Percentiles rank a stretch among this genome's conserved stretches.
phyloP scores from a whole-genome alignment of 1,284 basidiomycete genomes.

The Neolentinus lepideus region DNA sequence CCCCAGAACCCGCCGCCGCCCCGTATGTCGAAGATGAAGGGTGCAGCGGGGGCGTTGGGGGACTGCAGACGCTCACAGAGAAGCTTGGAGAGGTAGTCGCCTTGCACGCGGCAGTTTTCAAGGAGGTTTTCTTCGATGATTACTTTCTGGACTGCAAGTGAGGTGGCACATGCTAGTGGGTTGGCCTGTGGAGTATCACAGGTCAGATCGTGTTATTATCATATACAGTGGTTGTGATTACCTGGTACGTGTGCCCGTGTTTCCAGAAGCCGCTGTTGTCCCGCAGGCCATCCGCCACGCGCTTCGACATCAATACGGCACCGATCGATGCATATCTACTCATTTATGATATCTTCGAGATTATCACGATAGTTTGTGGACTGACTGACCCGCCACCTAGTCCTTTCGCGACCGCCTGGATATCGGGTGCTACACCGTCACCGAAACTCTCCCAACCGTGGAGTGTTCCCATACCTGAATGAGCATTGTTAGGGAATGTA shows the following conservation, averaged over 20 bases:
- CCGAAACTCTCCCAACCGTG: conserved; percentile 84
- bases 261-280: conserved; percentile 65
- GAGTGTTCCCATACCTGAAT: conserved; percentile 70
- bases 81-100: conserved; percentile 52
- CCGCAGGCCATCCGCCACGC: conserved; percentile 62
- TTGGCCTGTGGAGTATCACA: conserved; percentile 51
- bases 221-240: conserved; percentile 14
- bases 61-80: conserved; percentile 46
- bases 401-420: conserved; percentile 83
- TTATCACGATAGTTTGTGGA: background rate
- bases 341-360: conserved; percentile 1
- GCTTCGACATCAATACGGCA: conserved; percentile 68
- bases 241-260: conserved; percentile 86
- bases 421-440: conserved; percentile 69
- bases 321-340: conserved; percentile 77
- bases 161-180: conserved; percentile 69
- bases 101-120: conserved; percentile 55
- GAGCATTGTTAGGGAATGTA: too few relatives aligned
- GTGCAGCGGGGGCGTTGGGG: conserved; percentile 48
- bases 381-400: conserved; percentile 71
- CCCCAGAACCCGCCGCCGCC: conserved; percentile 80
- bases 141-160: conserved; percentile 74
- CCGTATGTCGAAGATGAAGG: conserved; percentile 68
- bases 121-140: conserved; percentile 65
- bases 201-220: conserved; percentile 5